Evolutionary conservation across 306 rosid genomes (phyloP).

Genomic region (Lotus japonicus): DNA sequence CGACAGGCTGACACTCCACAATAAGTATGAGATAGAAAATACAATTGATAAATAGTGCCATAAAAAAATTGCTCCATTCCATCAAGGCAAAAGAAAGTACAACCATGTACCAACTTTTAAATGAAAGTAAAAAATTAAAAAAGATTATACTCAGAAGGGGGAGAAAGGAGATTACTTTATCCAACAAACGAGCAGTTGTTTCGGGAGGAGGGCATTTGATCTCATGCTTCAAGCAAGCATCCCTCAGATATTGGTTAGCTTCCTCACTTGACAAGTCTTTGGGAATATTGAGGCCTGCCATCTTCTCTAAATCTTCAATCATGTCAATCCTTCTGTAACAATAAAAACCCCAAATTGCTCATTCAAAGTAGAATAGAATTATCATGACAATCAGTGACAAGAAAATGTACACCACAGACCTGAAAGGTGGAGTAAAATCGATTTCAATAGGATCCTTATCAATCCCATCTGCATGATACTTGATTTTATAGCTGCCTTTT

Average conservation of each 20-base stretch:
- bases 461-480: constrained; percentile 69
- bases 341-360: constrained; percentile 12
- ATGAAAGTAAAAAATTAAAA: neutral
- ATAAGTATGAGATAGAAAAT: neutral
- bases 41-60: neutral
- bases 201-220: constrained; percentile 86
- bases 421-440: constrained; percentile 71
- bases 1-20: neutral
- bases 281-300: constrained; percentile 73
- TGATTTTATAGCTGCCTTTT: constrained; percentile 66
- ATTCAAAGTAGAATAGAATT: neutral
- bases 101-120: neutral
- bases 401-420: constrained; percentile 29
- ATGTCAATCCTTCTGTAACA: constrained; percentile 81
- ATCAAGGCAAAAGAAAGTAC: neutral
- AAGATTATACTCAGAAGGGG: neutral
- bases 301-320: constrained; percentile 77
- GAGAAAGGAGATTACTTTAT: constrained; percentile 45
- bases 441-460: constrained; percentile 73
- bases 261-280: constrained; percentile 70
- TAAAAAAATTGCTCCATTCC: neutral
- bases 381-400: neutral
- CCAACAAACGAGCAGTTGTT: constrained; percentile 83
- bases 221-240: constrained; percentile 61
- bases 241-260: constrained; percentile 68